Evolutionary conservation across 768 basidiomycete species (phyloP).

Genomic region (Coprinopsis sp.): DNA sequence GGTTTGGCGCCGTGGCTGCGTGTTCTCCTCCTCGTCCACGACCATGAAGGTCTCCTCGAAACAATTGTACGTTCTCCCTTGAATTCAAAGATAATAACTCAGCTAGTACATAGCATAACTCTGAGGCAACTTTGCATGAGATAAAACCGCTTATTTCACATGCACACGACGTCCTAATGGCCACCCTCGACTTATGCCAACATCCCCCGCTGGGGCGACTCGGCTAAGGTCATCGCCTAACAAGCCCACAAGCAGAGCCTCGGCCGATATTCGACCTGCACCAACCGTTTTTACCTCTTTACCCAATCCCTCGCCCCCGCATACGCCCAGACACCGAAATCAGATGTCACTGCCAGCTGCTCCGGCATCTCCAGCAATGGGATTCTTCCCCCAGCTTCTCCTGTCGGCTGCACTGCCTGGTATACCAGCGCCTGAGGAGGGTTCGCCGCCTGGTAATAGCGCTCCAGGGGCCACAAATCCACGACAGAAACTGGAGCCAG

Average conservation of each 20-base stretch:
- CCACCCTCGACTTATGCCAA: conserved; percentile 47
- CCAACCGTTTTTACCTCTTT: conserved; percentile 40
- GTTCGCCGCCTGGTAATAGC: conserved; percentile 2
- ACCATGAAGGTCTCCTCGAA: too few species aligned
- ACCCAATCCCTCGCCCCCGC: conserved; percentile 33
- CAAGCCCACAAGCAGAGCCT: conserved; percentile 12
- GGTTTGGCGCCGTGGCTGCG: too few species aligned
- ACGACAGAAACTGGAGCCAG: conserved; percentile 19
- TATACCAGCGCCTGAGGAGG: conserved; percentile 1
- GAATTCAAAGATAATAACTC: too few species aligned
- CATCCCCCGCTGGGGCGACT: conserved; percentile 37
- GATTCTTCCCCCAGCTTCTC: conserved; percentile 34
- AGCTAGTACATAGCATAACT: too few species aligned
- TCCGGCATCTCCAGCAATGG: conserved; percentile 27
- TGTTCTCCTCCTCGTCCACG: too few species aligned
- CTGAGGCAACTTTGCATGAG: too few species aligned
- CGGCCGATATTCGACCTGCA: conserved; percentile 29
- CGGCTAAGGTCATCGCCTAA: conserved; percentile 24
- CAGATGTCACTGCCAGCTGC: conserved; percentile 17
- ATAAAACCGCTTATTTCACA: too few species aligned
- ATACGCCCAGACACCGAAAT: conserved; percentile 10
- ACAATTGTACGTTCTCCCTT: too few species aligned
- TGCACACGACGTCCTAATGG: too few species aligned
- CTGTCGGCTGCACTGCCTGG: conserved; percentile 28
- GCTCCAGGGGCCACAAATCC: conserved; percentile 17